Evolutionary conservation across 2,329 filamentous ascomycete genomes (phyloP).

Genomic region (Hypoxylon sp.): DNA sequence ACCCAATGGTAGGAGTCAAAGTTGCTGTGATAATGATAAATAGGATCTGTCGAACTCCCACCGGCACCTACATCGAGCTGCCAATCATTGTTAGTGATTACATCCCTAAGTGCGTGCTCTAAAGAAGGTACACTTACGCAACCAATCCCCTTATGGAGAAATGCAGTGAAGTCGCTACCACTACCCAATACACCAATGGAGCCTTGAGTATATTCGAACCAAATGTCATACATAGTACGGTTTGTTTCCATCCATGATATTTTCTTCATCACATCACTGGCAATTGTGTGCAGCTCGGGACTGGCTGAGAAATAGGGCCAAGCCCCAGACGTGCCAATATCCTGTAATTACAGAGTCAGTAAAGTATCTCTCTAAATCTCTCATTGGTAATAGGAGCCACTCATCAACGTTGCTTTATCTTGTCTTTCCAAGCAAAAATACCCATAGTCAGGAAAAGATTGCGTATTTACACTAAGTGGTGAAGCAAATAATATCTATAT

Average conservation of each 20-base stretch:
- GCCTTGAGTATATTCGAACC: slow-evolving; percentile 60
- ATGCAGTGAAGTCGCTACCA: slow-evolving; percentile 78
- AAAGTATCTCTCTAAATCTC: not conserved
- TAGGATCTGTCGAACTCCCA: slow-evolving; percentile 62
- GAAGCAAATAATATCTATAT: not conserved
- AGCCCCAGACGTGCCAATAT: slow-evolving; percentile 75
- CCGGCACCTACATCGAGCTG: slow-evolving; percentile 72
- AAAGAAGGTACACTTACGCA: slow-evolving; percentile 54
- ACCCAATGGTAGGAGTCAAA: slow-evolving; percentile 84
- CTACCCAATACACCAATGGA: slow-evolving; percentile 72
- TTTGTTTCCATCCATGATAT: slow-evolving; percentile 71
- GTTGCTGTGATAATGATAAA: slow-evolving; percentile 86
- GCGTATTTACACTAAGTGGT: not conserved
- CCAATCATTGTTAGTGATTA: slow-evolving; percentile 40
- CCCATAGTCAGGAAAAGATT: not conserved
- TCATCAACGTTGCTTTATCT: not conserved
- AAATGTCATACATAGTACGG: slow-evolving; percentile 59
- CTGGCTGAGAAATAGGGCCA: slow-evolving; percentile 71
- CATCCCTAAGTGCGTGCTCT: slow-evolving; percentile 56
- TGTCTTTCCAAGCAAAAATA: not conserved
- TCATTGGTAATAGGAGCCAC: not conserved
- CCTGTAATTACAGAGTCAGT: slow-evolving; percentile 54
- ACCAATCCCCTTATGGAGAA: slow-evolving; percentile 69
- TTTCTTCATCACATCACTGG: slow-evolving; percentile 73
- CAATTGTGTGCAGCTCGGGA: slow-evolving; percentile 76